phyloP scores from a whole-genome alignment of 768 basidiomycete genomes.

The Cystoderma amianthinum region DNA sequence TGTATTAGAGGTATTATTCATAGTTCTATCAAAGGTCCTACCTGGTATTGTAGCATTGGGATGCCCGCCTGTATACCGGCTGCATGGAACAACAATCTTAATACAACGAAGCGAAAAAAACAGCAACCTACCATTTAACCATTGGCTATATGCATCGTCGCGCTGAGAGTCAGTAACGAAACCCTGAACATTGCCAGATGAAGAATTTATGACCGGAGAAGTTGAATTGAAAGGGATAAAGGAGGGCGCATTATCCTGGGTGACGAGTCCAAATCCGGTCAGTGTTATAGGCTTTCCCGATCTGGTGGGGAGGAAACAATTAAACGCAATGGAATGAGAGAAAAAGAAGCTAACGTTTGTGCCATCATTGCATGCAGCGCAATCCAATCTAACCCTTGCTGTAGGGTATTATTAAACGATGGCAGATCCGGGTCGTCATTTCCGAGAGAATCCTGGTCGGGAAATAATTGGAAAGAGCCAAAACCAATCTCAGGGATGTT shows the following conservation, averaged over 20 bases:
- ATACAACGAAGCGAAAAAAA: no score
- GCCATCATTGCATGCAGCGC: conserved; percentile 36
- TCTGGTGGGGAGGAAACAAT: no score
- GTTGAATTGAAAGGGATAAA: conserved; percentile 62
- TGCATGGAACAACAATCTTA: no score
- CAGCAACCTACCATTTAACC: conserved; percentile 42
- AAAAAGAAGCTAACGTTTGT: conserved; percentile 27
- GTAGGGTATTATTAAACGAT: conserved; percentile 44
- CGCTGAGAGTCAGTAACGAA: conserved; percentile 47
- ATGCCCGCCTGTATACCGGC: neutral
- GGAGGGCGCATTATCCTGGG: conserved; percentile 38
- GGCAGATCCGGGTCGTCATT: conserved; percentile 39
- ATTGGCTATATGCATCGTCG: conserved; percentile 44
- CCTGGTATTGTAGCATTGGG: conserved; percentile 28
- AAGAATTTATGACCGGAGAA: conserved; percentile 22
- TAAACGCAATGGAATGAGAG: neutral
- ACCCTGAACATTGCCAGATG: neutral
- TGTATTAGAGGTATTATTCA: neutral
- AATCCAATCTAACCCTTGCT: conserved; percentile 52
- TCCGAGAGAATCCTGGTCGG: conserved; percentile 56
- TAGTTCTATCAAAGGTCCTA: conserved; percentile 9
- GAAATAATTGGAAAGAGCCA: conserved; percentile 58
- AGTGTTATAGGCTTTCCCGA: conserved; percentile 48
- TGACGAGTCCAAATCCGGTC: conserved; percentile 58
- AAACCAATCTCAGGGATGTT: conserved; percentile 53